Evolutionary conservation across 306 rosid species (phyloP), one percentile per base, ranked within the genome.

Genomic region (Vicia villosa): DNA sequence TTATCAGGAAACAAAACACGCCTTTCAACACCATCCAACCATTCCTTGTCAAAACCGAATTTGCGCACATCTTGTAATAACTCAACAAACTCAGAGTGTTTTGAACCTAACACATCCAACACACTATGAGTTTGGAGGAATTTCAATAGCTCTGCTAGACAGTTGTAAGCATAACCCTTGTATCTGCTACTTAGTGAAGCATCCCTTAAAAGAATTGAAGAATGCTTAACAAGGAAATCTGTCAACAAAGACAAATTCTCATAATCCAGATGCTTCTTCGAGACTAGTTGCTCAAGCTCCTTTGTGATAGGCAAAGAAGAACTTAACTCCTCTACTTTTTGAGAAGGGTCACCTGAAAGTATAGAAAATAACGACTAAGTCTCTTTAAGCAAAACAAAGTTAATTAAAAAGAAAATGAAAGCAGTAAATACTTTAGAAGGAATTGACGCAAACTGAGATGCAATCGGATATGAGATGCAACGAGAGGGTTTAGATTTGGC

Each of bases 81-180:
- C 56, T 70, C 28, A 3, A 56, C 32, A 57, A 42, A 70, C 6
- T 57, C 34, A 41, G 34, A 15, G n/a, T 19, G 67, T 10, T 6
- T 42, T 42, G 58, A 15, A 4, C 30, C 30, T 10, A 20, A 51
- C 3, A 51, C 58, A 20, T 57, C 46, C 21, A 28, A 58, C 47
- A 70, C 22, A 13, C 37, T 42, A 38, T 70, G 58, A 1, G 36
- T 70, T 43, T 58, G 21, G 47, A 70, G 75, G 46, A 70, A 70
- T 43, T 70, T 43, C 17, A 70, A 20, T 12, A 58, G 20, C 16
- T 70, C 58, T 11, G 61, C 49, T 0, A 68, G 61, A 0, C 8
- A 50, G 7, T 4, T 17, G 15, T 34, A 68, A 8, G 72, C 72
- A 50, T 32, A 32, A 17, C 62, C 73, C 34, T 68, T 68, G 49